A percentile compares a stretch with the other conserved stretches of the same genome.
Conservation (phyloP, 164 flowering plant species). For the Kingdonia uniflora region DNA sequence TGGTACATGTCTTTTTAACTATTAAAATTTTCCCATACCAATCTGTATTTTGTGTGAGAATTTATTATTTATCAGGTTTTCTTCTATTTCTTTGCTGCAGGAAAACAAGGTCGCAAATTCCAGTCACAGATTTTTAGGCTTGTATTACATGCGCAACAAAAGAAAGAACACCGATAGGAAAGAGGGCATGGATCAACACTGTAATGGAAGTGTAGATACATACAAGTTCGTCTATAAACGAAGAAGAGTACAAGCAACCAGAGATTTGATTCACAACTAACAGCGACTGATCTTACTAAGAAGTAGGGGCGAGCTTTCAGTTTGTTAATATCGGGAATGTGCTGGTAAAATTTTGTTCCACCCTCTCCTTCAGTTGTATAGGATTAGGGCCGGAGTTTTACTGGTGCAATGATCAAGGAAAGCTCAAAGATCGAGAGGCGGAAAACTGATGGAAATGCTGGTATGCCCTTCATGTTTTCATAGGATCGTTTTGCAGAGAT, state of each 20-base stretch:
- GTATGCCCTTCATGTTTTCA: too few species aligned
- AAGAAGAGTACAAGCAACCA: slow-evolving; percentile 12
- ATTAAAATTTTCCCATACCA: too few species aligned
- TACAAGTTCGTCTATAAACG: slow-evolving; percentile 12
- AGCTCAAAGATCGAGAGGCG: too few species aligned
- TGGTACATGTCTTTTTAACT: not conserved
- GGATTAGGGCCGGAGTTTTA: too few species aligned
- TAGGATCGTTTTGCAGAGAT: too few species aligned
- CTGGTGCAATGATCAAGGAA: too few species aligned
- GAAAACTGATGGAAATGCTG: too few species aligned
- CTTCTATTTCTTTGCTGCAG: not conserved
- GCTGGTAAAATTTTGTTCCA: too few species aligned
- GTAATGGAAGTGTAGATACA: not conserved
- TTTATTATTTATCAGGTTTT: not conserved
- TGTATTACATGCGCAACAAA: slow-evolving; percentile 10
- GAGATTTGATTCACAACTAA: not conserved
- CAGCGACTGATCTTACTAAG: too few species aligned
- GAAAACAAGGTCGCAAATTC: not conserved
- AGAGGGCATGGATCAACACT: slow-evolving; percentile 4
- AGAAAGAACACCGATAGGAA: not conserved
- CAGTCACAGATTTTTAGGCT: slow-evolving; percentile 2
- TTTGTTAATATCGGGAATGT: too few species aligned
- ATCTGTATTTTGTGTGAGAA: not conserved
- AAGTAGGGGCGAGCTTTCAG: too few species aligned
- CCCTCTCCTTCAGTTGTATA: too few species aligned